Percentiles rank a stretch among this genome's conserved stretches.
Conservation (phyloP, 306 rosid species). For the Rubus idaeus region DNA sequence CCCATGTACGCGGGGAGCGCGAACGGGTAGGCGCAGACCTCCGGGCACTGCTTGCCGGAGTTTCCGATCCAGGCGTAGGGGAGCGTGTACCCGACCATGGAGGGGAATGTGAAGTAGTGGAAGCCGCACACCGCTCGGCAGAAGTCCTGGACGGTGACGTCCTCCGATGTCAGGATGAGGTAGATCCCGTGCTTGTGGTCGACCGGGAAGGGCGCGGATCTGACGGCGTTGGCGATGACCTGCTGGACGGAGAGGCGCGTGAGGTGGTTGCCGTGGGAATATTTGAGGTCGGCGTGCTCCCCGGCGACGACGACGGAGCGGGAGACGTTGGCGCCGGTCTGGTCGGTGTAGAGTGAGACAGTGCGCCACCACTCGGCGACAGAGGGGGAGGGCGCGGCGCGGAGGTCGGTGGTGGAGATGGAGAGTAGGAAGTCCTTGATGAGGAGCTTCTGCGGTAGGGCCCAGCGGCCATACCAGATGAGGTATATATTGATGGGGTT, state of each 20-base stretch:
- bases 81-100: slow-evolving; percentile 77
- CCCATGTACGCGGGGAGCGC: slow-evolving; percentile 80
- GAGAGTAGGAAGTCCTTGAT: slow-evolving; percentile 74
- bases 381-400: slow-evolving; percentile 54
- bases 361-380: slow-evolving; percentile 89
- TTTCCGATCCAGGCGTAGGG: slow-evolving; percentile 96
- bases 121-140: slow-evolving; percentile 96
- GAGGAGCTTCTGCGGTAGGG: slow-evolving; percentile 42
- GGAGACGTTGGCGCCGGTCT: slow-evolving; percentile 85
- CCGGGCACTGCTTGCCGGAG: slow-evolving; percentile 87
- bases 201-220: slow-evolving; percentile 66
- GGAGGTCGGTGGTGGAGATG: slow-evolving; percentile 40
- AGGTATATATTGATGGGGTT: slow-evolving; percentile 78
- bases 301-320: slow-evolving; percentile 64
- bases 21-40: slow-evolving; percentile 90
- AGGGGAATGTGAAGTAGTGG: slow-evolving; percentile 90
- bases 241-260: slow-evolving; percentile 76
- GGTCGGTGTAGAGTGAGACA: slow-evolving; percentile 79
- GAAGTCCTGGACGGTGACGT: slow-evolving; percentile 75
- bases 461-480: slow-evolving; percentile 90
- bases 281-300: slow-evolving; percentile 50
- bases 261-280: slow-evolving; percentile 63
- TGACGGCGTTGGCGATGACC: slow-evolving; percentile 68
- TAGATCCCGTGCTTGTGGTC: slow-evolving; percentile 82
- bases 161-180: slow-evolving; percentile 61